Evolutionary conservation across 2,329 filamentous ascomycete genomes (phyloP).

Genomic region (Calonectria pteridis): DNA sequence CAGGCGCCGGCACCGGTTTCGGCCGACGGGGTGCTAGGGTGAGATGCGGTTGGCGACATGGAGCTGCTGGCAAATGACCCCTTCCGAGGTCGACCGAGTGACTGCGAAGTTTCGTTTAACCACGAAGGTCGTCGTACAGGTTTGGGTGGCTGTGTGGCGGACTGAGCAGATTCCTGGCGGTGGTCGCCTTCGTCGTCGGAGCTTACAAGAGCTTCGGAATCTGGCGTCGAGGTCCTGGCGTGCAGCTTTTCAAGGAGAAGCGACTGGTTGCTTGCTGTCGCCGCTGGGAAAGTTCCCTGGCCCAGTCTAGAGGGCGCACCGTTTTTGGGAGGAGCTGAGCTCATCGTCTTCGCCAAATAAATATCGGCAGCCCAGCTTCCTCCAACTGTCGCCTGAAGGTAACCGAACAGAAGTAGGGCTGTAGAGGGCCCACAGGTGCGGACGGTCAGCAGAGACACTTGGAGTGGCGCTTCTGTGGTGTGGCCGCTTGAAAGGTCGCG

Average conservation of each 20-base stretch:
- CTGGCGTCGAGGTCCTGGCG: slow-evolving; percentile 86
- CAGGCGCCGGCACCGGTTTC: slow-evolving; percentile 69
- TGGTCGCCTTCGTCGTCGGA: slow-evolving; percentile 92
- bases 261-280: slow-evolving; percentile 70
- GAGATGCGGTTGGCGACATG: slow-evolving; percentile 83
- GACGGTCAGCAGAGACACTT: slow-evolving; percentile 4
- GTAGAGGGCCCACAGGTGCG: background rate
- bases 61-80: slow-evolving; percentile 81
- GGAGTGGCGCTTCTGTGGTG: slow-evolving; percentile 1
- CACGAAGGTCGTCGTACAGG: slow-evolving; percentile 82
- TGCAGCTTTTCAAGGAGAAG: slow-evolving; percentile 81
- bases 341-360: slow-evolving; percentile 57
- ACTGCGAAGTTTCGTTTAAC: slow-evolving; percentile 84
- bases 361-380: slow-evolving; percentile 22
- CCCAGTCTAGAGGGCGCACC: slow-evolving; percentile 65
- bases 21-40: slow-evolving; percentile 81
- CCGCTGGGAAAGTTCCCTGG: slow-evolving; percentile 58
- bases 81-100: slow-evolving; percentile 75
- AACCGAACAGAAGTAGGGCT: background rate
- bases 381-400: slow-evolving; percentile 19
- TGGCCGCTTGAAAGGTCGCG: slow-evolving; percentile 5
- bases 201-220: slow-evolving; percentile 92
- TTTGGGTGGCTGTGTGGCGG: slow-evolving; percentile 65
- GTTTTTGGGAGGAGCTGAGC: slow-evolving; percentile 62
- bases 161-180: slow-evolving; percentile 65